These are phyloP conservation scores for Candida mattraensis DNA, from an alignment of 805 yeast genomes.

Conservation along the genomic window DNA sequence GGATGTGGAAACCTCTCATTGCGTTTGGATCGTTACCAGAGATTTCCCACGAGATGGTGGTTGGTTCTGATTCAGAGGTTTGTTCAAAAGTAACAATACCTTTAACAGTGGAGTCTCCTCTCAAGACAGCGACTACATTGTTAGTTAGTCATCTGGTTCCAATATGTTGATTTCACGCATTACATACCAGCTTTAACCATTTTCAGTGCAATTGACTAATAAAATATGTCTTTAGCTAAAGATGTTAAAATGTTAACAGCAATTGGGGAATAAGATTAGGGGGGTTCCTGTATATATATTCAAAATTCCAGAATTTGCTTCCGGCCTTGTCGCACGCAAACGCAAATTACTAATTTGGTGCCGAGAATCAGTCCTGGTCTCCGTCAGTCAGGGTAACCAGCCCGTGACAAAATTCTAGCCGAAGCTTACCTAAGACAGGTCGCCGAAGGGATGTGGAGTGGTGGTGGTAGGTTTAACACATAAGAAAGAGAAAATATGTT, in stretches of 20 bases:
- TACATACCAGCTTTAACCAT: conserved; percentile 15
- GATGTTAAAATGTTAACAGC: no score
- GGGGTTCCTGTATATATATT: no score
- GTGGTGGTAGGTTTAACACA: no score
- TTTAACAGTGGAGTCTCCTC: conserved; percentile 89
- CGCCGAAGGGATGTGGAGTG: no score
- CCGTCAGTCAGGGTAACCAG: not conserved
- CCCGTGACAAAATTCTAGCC: not conserved
- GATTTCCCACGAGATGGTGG: conserved; percentile 85
- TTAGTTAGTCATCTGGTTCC: no score
- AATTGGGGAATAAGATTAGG: not conserved
- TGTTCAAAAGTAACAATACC: conserved; percentile 92
- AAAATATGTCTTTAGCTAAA: no score
- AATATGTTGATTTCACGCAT: conserved; percentile 43
- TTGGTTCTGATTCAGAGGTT: conserved; percentile 72
- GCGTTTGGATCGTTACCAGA: conserved; percentile 87
- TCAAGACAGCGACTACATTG: conserved; percentile 87
- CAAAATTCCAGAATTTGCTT: no score
- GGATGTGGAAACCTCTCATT: conserved; percentile 95
- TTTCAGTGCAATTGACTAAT: conserved; percentile 4
- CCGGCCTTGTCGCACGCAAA: no score
- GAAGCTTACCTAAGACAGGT: no score
- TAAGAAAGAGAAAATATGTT: no score
- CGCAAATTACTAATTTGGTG: no score
- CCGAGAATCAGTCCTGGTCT: not conserved